Evolutionary conservation across 1,139 yeast genomes (phyloP).

Genomic region (Candida labiduridarum): DNA sequence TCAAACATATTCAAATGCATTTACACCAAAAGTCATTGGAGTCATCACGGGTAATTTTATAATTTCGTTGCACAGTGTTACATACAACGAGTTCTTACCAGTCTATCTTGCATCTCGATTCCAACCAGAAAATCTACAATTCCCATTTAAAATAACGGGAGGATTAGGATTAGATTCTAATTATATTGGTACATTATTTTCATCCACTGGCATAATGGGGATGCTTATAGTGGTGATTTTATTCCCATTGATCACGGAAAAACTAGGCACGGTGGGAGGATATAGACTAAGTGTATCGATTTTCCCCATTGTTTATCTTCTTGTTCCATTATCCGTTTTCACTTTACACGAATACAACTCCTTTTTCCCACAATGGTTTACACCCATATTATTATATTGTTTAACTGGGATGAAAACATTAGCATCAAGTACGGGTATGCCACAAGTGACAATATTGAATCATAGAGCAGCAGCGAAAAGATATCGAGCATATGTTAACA

Average conservation of each 20-base stretch:
- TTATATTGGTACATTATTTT: constrained; percentile 56
- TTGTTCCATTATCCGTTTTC: constrained; percentile 54
- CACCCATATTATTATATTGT: constrained; percentile 26
- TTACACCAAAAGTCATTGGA: constrained; percentile 27
- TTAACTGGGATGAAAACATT: constrained; percentile 20
- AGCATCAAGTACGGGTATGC: constrained; percentile 47
- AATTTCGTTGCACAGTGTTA: constrained; percentile 44
- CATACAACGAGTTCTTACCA: constrained; percentile 60
- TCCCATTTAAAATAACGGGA: constrained; percentile 35
- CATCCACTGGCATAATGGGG: constrained; percentile 60
- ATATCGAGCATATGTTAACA: constrained; percentile 54
- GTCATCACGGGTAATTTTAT: constrained; percentile 17
- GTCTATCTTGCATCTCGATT: constrained; percentile 55
- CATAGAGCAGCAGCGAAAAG: constrained; percentile 53
- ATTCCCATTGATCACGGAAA: constrained; percentile 56
- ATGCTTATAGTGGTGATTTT: constrained; percentile 50
- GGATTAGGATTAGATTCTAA: constrained; percentile 40
- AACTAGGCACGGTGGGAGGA: constrained; percentile 48
- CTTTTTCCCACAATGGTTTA: constrained; percentile 23
- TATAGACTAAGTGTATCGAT: constrained; percentile 31
- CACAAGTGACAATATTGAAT: constrained; percentile 44
- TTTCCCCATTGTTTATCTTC: constrained; percentile 51
- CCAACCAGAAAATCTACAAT: constrained; percentile 34
- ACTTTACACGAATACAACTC: constrained; percentile 37
- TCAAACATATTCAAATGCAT: constrained; percentile 17